Percentiles rank a stretch among this genome's conserved stretches.
phyloP scores from a whole-genome alignment of 2,329 filamentous ascomycete species.

The Chlorencoelia australis region DNA sequence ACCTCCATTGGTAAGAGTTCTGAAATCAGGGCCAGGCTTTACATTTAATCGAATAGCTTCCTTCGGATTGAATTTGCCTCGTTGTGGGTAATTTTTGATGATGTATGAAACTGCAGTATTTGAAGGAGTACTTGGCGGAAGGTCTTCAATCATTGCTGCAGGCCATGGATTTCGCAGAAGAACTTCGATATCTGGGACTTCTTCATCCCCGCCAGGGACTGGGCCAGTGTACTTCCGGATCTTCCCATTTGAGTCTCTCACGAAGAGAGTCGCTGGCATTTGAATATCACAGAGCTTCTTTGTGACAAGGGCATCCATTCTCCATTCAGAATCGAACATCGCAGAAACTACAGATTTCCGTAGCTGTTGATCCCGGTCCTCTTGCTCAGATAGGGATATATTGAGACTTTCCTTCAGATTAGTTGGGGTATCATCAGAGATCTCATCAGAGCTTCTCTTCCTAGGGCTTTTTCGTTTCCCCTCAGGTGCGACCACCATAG shows the following conservation, averaged over 20 bases:
- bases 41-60: conserved; percentile 59
- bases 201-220: conserved; percentile 38
- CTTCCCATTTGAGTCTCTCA: conserved; percentile 52
- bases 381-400: conserved; percentile 19
- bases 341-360: conserved; percentile 55
- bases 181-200: conserved; percentile 57
- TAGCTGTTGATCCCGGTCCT: conserved; percentile 37
- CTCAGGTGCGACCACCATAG: conserved; percentile 49
- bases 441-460: conserved; percentile 41
- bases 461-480: conserved; percentile 26
- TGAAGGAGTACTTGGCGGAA: conserved; percentile 61
- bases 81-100: conserved; percentile 61
- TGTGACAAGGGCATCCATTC: conserved; percentile 57
- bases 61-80: conserved; percentile 68
- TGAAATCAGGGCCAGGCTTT: conserved; percentile 46
- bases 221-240: conserved; percentile 64
- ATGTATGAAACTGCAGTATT: conserved; percentile 75
- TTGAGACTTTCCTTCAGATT: conserved; percentile 9
- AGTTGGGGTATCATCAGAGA: conserved; percentile 21
- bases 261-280: conserved; percentile 60
- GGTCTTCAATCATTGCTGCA: conserved; percentile 47
- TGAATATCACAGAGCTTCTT: conserved; percentile 55
- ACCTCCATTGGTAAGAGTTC: conserved; percentile 50
- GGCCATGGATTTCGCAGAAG: conserved; percentile 73
- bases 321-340: conserved; percentile 76